These are phyloP conservation scores for Piedraia hortae DNA, from an alignment of 2,329 filamentous ascomycete genomes.

Conservation along the genomic window DNA sequence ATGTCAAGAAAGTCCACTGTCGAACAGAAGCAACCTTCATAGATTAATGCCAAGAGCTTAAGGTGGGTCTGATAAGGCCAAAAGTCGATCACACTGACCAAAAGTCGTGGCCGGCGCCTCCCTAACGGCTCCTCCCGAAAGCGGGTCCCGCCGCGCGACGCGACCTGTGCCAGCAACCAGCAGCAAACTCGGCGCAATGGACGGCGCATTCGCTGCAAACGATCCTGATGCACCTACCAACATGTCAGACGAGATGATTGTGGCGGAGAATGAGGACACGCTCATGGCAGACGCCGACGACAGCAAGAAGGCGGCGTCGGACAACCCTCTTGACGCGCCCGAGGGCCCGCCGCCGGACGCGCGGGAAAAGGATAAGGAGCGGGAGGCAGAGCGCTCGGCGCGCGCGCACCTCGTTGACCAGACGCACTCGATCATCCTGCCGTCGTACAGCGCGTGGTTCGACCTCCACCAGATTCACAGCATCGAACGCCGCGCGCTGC, in stretches of 20 bases:
- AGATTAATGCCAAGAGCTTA: too few species aligned
- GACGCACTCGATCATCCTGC: conserved; percentile 83
- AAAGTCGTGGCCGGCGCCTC: too few species aligned
- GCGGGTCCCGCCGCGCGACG: too few species aligned
- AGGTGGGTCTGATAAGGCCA: too few species aligned
- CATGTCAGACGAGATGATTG: conserved; percentile 14
- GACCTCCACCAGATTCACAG: conserved; percentile 84
- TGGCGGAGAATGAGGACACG: conserved; percentile 7
- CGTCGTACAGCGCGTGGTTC: conserved; percentile 96
- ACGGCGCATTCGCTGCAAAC: too few species aligned
- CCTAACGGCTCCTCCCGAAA: too few species aligned
- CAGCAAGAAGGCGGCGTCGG: conserved; percentile 13
- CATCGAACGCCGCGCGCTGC: conserved; percentile 79
- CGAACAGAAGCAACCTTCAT: too few species aligned
- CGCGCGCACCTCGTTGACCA: conserved; percentile 80
- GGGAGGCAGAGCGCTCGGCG: conserved; percentile 63
- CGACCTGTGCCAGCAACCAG: too few species aligned
- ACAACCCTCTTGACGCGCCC: conserved; percentile 13
- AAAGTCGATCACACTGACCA: too few species aligned
- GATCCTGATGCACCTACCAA: conserved; percentile 1
- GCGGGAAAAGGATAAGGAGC: conserved; percentile 13
- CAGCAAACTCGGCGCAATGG: too few species aligned
- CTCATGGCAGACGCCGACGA: conserved; percentile 4
- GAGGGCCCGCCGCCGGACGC: conserved; percentile 28
- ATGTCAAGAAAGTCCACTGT: too few species aligned